Percentiles rank a stretch among this genome's conserved stretches.
Evolutionary conservation across 2,329 filamentous ascomycete genomes (phyloP).

Genomic region (Calonectria pseudoturangicola): DNA sequence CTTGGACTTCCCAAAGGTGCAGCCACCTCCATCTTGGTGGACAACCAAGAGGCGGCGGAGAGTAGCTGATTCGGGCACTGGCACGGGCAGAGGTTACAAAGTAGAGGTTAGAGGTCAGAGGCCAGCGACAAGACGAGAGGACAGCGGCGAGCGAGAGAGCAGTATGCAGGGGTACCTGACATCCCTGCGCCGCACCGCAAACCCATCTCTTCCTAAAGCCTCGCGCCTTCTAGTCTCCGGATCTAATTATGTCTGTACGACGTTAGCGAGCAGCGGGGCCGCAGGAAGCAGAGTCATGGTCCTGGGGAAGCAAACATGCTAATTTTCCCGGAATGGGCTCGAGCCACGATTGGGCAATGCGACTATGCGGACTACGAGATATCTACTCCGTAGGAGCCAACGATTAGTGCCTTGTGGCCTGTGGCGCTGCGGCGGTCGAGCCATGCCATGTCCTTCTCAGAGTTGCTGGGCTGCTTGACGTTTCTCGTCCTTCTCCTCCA

Average conservation of each 20-base stretch:
- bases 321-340: constrained; percentile 12
- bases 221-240: constrained; percentile 33
- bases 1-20: constrained; percentile 20
- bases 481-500: too few species aligned
- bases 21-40: constrained; percentile 26
- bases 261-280: constrained; percentile 27
- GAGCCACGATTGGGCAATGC: constrained; percentile 19
- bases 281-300: constrained; percentile 27
- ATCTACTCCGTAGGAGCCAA: constrained; percentile 31
- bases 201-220: constrained; percentile 29
- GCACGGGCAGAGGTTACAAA: not conserved
- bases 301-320: constrained; percentile 2
- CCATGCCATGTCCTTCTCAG: constrained; percentile 25
- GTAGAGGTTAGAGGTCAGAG: not conserved
- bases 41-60: not conserved
- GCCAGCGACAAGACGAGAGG: not conserved
- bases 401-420: constrained; percentile 30
- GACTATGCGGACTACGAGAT: constrained; percentile 18
- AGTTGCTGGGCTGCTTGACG: too few species aligned
- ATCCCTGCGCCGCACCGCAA: constrained; percentile 31
- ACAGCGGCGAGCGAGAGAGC: constrained; percentile 12
- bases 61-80: not conserved
- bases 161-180: constrained; percentile 30
- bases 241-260: constrained; percentile 20
- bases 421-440: constrained; percentile 44